A percentile compares a stretch with the other conserved stretches of the same genome.
phyloP scores from a whole-genome alignment of 495 filamentous ascomycete species.

The Paragyromitra xinjiangensis region DNA sequence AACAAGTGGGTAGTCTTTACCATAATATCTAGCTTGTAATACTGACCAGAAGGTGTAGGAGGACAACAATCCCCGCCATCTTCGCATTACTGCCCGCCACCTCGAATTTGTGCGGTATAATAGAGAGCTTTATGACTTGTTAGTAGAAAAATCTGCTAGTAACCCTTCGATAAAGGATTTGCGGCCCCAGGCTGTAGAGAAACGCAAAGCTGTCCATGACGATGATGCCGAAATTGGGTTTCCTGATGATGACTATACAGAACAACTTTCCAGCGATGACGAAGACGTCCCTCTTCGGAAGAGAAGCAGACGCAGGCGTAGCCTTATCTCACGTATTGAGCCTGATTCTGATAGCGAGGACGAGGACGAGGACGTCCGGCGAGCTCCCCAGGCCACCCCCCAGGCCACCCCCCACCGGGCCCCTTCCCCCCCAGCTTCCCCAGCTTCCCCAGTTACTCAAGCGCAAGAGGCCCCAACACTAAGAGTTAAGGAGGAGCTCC shows the following conservation, averaged over 20 bases:
- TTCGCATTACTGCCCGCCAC: slow-evolving; percentile 26
- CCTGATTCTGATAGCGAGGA: slow-evolving; percentile 20
- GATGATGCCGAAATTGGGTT: slow-evolving; percentile 7
- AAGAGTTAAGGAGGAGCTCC: slow-evolving; percentile 19
- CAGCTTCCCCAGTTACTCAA: not conserved
- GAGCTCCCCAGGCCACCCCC: not conserved
- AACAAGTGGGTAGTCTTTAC: not conserved
- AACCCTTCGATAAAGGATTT: not conserved
- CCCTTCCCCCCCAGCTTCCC: not conserved
- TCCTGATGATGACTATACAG: slow-evolving; percentile 17
- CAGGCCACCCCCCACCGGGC: not conserved
- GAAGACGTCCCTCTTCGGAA: slow-evolving; percentile 3
- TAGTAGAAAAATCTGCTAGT: slow-evolving; percentile 4
- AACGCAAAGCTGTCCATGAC: slow-evolving; percentile 1
- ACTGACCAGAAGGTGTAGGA: slow-evolving; percentile 9
- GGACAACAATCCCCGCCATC: slow-evolving; percentile 20
- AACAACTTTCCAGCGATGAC: not conserved
- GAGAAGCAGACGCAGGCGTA: slow-evolving; percentile 10
- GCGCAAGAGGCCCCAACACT: not conserved
- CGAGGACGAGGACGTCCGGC: not conserved
- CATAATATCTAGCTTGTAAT: not conserved
- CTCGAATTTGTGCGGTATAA: slow-evolving; percentile 33
- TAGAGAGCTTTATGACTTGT: slow-evolving; percentile 22
- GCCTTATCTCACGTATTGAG: slow-evolving; percentile 8
- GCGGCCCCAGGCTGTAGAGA: not conserved